A percentile compares a stretch with the other conserved stretches of the same genome.
phyloP scores from a whole-genome alignment of 2,329 filamentous ascomycete species.

The Aspergillus jensenii region DNA sequence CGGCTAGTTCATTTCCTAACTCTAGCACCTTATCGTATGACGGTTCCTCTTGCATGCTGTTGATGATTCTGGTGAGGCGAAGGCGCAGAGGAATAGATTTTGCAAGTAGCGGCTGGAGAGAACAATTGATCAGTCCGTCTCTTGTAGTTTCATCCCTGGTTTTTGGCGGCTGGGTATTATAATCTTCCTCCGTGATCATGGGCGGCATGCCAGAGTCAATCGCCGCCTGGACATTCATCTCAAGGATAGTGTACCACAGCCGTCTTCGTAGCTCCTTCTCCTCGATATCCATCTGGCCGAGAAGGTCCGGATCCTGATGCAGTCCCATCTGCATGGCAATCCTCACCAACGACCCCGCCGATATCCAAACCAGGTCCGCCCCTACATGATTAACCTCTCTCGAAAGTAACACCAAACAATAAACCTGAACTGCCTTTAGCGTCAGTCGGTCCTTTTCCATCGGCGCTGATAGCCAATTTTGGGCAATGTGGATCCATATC shows the following conservation, averaged over 20 bases:
- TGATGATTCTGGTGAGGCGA: slow-evolving; percentile 16
- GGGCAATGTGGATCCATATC: slow-evolving; percentile 16
- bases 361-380: slow-evolving; percentile 36
- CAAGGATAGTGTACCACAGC: slow-evolving; percentile 38
- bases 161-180: slow-evolving; percentile 28
- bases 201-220: slow-evolving; percentile 32
- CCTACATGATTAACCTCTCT: slow-evolving; percentile 20
- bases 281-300: slow-evolving; percentile 18
- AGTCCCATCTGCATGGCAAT: slow-evolving; percentile 34
- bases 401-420: slow-evolving; percentile 21
- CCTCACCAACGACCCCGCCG: slow-evolving; percentile 28
- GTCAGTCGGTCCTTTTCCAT: slow-evolving; percentile 22
- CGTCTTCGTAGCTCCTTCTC: slow-evolving; percentile 29
- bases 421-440: slow-evolving; percentile 15
- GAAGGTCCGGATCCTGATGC: slow-evolving; percentile 29
- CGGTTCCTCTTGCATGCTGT: slow-evolving; percentile 21
- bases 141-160: slow-evolving; percentile 15
- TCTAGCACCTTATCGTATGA: slow-evolving; percentile 22
- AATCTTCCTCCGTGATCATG: slow-evolving; percentile 31
- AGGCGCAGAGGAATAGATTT: slow-evolving; percentile 17
- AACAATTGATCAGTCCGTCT: not conserved
- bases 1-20: slow-evolving; percentile 16
- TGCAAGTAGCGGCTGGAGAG: slow-evolving; percentile 12
- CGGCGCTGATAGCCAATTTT: slow-evolving; percentile 22
- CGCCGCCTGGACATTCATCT: slow-evolving; percentile 32